Percentiles rank a stretch among this genome's conserved stretches.
phyloP scores from a whole-genome alignment of 2,329 filamentous ascomycete species.

The Phoma sp. region DNA sequence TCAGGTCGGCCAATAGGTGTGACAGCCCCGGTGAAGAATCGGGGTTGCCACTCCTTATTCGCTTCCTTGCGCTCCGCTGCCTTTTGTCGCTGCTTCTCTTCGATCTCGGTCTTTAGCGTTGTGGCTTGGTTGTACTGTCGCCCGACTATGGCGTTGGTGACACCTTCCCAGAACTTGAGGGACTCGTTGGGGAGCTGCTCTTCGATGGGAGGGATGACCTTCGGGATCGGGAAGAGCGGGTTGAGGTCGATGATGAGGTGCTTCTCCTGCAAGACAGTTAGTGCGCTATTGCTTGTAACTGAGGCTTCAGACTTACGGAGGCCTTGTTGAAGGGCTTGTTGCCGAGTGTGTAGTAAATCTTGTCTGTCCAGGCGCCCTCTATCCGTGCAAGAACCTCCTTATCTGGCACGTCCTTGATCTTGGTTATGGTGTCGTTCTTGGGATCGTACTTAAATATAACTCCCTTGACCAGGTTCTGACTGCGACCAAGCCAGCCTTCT shows the following conservation, averaged over 20 bases:
- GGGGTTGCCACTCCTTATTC: constrained; percentile 77
- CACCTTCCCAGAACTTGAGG: constrained; percentile 82
- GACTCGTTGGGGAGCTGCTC: constrained; percentile 89
- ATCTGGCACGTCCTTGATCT: constrained; percentile 85
- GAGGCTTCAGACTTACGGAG: constrained; percentile 59
- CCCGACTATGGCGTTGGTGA: constrained; percentile 82
- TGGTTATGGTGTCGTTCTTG: constrained; percentile 79
- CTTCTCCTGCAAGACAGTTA: constrained; percentile 53
- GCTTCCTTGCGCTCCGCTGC: constrained; percentile 78
- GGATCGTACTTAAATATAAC: constrained; percentile 91
- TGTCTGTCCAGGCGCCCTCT: constrained; percentile 83
- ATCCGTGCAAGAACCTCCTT: constrained; percentile 83
- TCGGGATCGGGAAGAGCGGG: constrained; percentile 81
- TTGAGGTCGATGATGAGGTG: constrained; percentile 84
- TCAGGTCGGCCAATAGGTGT: constrained; percentile 68
- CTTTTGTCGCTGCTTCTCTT: constrained; percentile 87
- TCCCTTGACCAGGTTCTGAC: constrained; percentile 90
- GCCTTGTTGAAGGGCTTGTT: constrained; percentile 55
- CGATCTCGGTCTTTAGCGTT: constrained; percentile 85
- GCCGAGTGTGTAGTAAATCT: constrained; percentile 67
- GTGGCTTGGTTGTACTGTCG: constrained; percentile 89
- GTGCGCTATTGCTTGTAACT: neutral
- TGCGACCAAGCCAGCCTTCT: constrained; percentile 91
- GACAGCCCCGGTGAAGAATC: constrained; percentile 79
- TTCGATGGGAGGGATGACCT: constrained; percentile 78